These are phyloP conservation scores for Blepharisma undulans DNA, from an alignment of 169 alveolate genomes.

Conservation along the genomic window DNA sequence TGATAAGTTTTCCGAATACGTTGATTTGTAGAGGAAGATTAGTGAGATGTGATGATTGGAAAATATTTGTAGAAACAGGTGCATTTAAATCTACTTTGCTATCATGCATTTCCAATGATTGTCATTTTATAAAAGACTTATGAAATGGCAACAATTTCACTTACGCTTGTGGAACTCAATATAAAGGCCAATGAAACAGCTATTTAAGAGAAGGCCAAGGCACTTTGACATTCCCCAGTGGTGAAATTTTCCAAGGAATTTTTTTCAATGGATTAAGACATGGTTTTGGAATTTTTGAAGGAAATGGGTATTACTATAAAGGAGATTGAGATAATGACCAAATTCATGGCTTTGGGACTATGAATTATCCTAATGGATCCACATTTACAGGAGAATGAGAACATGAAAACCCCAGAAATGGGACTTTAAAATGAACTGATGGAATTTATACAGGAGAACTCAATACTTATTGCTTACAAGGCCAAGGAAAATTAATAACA, in stretches of 20 bases:
- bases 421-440: background rate
- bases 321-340: background rate
- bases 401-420: background rate
- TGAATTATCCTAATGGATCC: background rate
- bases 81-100: background rate
- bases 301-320: background rate
- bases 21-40: background rate
- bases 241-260: background rate
- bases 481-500: background rate
- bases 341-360: background rate
- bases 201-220: conserved; percentile 5
- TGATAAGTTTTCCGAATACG: background rate
- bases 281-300: conserved; percentile 1
- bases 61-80: background rate
- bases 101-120: background rate
- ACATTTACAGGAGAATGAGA: background rate
- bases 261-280: conserved; percentile 4
- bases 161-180: conserved; percentile 16
- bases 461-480: background rate
- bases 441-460: background rate
- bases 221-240: background rate
- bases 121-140: background rate
- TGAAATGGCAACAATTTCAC: background rate
- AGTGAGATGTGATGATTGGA: background rate
- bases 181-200: conserved; percentile 22